Conservation (phyloP, 768 basidiomycete species). For the Roridomyces roridus region DNA sequence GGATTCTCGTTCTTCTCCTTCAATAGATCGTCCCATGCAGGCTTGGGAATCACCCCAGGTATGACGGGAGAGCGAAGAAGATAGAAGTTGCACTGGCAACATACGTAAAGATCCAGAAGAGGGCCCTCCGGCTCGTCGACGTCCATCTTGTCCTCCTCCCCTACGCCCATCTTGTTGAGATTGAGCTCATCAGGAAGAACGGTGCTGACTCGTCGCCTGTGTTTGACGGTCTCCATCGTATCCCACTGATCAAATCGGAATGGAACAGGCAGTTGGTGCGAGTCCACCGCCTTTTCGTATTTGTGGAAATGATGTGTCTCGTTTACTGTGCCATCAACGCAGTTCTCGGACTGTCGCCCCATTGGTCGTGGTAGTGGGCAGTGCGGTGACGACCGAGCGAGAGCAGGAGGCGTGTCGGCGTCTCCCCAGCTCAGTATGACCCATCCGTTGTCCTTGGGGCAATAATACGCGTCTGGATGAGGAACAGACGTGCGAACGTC, state of each 20-base stretch:
- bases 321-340: constrained; percentile 42
- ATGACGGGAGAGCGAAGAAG: constrained; percentile 73
- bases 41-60: constrained; percentile 73
- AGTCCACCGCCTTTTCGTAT: constrained; percentile 73
- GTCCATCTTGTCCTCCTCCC: constrained; percentile 38
- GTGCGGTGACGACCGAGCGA: constrained; percentile 53
- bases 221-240: constrained; percentile 52
- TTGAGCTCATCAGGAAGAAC: constrained; percentile 47
- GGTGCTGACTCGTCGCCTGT: constrained; percentile 51
- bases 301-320: constrained; percentile 84
- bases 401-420: constrained; percentile 64
- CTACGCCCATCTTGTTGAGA: constrained; percentile 45
- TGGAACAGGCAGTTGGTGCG: constrained; percentile 69
- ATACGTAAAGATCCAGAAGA: constrained; percentile 79
- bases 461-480: constrained; percentile 85
- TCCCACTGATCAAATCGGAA: constrained; percentile 68
- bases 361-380: constrained; percentile 63
- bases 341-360: constrained; percentile 25
- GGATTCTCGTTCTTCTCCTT: constrained; percentile 70
- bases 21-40: constrained; percentile 65
- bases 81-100: constrained; percentile 84
- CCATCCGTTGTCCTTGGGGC: constrained; percentile 84
- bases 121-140: constrained; percentile 55
- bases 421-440: constrained; percentile 75
- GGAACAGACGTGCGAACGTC: constrained; percentile 76